Evolutionary conservation across 257 asterid species (phyloP).

Genomic region (Nicotiana knightiana): DNA sequence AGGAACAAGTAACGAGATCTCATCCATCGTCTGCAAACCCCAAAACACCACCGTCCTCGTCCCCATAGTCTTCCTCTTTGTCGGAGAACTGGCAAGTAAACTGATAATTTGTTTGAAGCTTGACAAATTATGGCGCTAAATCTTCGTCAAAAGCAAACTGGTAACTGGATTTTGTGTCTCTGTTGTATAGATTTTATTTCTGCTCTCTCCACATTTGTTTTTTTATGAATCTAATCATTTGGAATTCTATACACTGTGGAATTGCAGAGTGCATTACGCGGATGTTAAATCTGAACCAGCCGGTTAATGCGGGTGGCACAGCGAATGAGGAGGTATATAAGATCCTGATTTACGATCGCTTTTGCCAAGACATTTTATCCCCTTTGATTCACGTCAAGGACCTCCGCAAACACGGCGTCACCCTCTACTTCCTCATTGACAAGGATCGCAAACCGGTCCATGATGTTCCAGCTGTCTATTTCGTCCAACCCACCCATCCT

Average conservation of each 20-base stretch:
- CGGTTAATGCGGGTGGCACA: conserved; percentile 60
- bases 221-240: background rate
- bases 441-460: conserved; percentile 94
- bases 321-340: conserved; percentile 93
- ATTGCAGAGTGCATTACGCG: conserved; percentile 78
- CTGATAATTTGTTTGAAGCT: background rate
- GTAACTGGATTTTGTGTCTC: conserved; percentile 24
- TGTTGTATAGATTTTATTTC: background rate
- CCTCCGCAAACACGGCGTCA: conserved; percentile 93
- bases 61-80: background rate
- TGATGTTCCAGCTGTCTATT: conserved; percentile 96
- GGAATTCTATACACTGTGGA: background rate
- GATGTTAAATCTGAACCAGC: conserved; percentile 96
- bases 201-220: background rate
- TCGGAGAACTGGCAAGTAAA: background rate
- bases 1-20: background rate
- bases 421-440: conserved; percentile 86
- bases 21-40: background rate
- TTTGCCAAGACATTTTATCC: conserved; percentile 87
- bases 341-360: conserved; percentile 90
- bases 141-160: conserved; percentile 88
- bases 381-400: conserved; percentile 98
- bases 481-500: conserved; percentile 67
- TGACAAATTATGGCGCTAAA: conserved; percentile 56
- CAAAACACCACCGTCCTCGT: background rate